These are phyloP conservation scores for Kitagawia praeruptora DNA, from an alignment of 129 eudicot species.

Conservation along the genomic window DNA sequence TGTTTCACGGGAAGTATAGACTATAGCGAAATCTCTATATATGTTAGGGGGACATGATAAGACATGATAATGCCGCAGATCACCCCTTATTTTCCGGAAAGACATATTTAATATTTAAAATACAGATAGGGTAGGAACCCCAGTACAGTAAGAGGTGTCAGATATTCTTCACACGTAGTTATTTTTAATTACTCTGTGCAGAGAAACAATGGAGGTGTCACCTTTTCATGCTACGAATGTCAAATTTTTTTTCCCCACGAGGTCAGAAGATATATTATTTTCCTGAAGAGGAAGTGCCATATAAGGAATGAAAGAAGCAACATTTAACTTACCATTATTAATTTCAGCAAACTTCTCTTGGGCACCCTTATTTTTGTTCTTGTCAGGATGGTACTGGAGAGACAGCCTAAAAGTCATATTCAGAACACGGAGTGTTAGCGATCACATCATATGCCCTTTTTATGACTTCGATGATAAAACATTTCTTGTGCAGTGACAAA, in stretches of 20 bases:
- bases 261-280: neutral
- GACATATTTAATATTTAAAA: neutral
- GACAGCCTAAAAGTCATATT: constrained; percentile 51
- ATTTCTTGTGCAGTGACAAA: neutral
- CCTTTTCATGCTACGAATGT: neutral
- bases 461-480: neutral
- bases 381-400: constrained; percentile 94
- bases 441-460: neutral
- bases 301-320: neutral
- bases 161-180: neutral
- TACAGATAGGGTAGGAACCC: neutral
- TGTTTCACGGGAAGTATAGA: neutral
- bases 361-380: constrained; percentile 91
- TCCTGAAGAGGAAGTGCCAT: neutral
- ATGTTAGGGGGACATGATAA: neutral
- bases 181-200: neutral
- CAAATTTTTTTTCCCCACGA: neutral
- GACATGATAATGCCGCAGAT: neutral
- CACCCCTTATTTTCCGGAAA: neutral
- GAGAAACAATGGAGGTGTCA: neutral
- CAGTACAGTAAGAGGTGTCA: neutral
- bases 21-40: neutral
- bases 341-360: constrained; percentile 93
- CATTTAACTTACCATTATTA: constrained; percentile 57
- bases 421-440: neutral